These are phyloP conservation scores for Cadophora sp. DNA, from an alignment of 2,329 filamentous ascomycete species.

Conservation along the genomic window DNA sequence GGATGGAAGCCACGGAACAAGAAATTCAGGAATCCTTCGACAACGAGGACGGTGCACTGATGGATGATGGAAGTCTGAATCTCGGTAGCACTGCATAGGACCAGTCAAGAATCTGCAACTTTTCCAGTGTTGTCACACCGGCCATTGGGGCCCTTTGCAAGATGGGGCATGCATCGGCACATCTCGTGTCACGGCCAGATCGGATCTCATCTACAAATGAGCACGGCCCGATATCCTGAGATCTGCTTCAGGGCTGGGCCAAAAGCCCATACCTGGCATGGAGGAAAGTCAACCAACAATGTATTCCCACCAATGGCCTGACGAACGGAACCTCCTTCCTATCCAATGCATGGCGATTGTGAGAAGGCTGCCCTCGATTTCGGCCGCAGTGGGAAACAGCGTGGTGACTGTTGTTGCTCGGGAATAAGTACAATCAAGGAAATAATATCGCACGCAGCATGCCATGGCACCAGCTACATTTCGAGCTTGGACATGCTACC, in stretches of 20 bases:
- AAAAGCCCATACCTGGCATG: no score
- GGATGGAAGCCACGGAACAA: constrained; percentile 67
- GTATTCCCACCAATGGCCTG: neutral
- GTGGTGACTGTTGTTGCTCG: neutral
- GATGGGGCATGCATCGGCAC: neutral
- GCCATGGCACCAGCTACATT: neutral
- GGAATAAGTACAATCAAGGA: neutral
- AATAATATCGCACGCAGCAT: neutral
- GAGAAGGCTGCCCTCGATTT: neutral
- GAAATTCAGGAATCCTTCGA: constrained; percentile 59
- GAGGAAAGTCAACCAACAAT: neutral
- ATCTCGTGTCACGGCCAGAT: neutral
- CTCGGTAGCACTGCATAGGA: constrained; percentile 10
- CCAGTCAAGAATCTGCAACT: neutral
- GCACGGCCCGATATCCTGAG: neutral
- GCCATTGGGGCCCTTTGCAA: neutral
- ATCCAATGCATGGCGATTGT: neutral
- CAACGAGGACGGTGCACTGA: constrained; percentile 29
- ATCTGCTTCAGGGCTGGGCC: neutral
- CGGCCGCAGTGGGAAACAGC: neutral
- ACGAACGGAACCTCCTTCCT: neutral
- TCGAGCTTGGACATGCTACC: neutral
- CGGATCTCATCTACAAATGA: constrained; percentile 11
- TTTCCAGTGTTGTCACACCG: constrained; percentile 1
- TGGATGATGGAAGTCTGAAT: neutral